Percentiles rank a stretch among this genome's conserved stretches.
Conservation (phyloP, 1,284 basidiomycete species). For the Ustilago hordei region DNA sequence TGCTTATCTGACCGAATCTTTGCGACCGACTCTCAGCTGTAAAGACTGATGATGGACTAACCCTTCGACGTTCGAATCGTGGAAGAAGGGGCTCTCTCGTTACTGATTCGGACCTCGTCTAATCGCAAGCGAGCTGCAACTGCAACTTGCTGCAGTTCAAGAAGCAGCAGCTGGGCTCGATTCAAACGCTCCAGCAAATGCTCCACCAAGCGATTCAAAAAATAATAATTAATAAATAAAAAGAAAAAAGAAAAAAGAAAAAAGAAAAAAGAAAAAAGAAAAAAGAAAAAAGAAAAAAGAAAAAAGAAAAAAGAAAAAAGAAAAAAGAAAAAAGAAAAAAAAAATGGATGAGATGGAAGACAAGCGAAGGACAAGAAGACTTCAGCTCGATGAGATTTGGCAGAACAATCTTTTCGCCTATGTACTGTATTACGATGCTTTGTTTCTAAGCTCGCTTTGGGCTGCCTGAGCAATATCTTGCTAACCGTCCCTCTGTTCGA, state of each 20-base stretch:
- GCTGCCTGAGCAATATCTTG: neutral
- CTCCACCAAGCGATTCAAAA: too few relatives aligned
- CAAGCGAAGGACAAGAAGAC: constrained; percentile 2
- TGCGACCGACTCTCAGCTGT: neutral
- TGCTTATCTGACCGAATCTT: neutral
- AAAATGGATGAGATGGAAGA: constrained; percentile 2
- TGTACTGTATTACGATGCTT: neutral
- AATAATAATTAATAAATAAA: too few relatives aligned
- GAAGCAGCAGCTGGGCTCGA: neutral
- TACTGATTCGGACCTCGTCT: neutral
- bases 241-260: neutral
- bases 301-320: neutral
- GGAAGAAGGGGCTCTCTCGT: neutral
- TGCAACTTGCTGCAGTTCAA: neutral
- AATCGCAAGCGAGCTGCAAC: constrained; percentile 2
- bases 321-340: neutral
- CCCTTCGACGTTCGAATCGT: neutral
- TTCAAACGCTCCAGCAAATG: neutral
- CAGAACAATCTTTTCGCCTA: constrained; percentile 3
- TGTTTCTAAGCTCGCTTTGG: neutral
- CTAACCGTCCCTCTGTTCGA: neutral
- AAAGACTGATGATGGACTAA: neutral
- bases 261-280: neutral
- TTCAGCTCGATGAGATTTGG: constrained; percentile 1
- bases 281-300: neutral